phyloP scores from a whole-genome alignment of 2,329 filamentous ascomycete species.

The Byssothecium circinans region DNA sequence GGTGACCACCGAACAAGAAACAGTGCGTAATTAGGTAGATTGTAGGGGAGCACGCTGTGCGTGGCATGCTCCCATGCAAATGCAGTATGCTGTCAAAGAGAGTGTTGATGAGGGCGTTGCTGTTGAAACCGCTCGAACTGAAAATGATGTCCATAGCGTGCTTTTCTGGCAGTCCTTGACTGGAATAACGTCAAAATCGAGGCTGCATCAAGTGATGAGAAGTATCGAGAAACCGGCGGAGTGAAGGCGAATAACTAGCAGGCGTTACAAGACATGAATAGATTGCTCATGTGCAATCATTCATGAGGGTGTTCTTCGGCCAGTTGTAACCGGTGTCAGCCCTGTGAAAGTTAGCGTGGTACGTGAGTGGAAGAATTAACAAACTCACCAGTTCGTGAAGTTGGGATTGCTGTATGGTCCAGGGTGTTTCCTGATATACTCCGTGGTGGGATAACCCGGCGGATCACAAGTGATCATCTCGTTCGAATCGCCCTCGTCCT shows the following conservation, averaged over 20 bases:
- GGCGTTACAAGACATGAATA: not conserved
- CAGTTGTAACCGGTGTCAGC: slow-evolving; percentile 56
- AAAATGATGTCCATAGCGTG: slow-evolving; percentile 33
- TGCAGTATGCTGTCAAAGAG: slow-evolving; percentile 20
- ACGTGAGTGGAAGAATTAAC: not conserved
- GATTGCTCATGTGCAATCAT: slow-evolving; percentile 49
- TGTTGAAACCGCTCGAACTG: slow-evolving; percentile 8
- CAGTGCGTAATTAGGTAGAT: slow-evolving; percentile 16
- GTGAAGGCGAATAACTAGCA: slow-evolving; percentile 7
- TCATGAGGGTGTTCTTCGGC: slow-evolving; percentile 64
- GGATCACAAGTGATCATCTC: slow-evolving; percentile 68
- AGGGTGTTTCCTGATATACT: slow-evolving; percentile 65
- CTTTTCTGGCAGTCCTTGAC: slow-evolving; percentile 27
- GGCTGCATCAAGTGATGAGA: slow-evolving; percentile 17
- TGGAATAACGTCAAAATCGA: slow-evolving; percentile 31
- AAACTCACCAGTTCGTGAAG: slow-evolving; percentile 62
- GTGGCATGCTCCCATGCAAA: slow-evolving; percentile 23
- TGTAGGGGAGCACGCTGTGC: slow-evolving; percentile 20
- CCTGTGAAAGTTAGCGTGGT: slow-evolving; percentile 31
- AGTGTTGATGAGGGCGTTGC: slow-evolving; percentile 8
- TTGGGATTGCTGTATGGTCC: slow-evolving; percentile 66
- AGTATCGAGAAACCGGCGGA: slow-evolving; percentile 15
- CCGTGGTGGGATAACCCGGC: slow-evolving; percentile 65
- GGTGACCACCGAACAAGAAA: too few relatives aligned
- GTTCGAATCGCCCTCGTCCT: slow-evolving; percentile 60